A percentile compares a stretch with the other conserved stretches of the same genome.
Evolutionary conservation across 352 stramenopile species (phyloP).

Genomic region (Elongisporangium undulatum): DNA sequence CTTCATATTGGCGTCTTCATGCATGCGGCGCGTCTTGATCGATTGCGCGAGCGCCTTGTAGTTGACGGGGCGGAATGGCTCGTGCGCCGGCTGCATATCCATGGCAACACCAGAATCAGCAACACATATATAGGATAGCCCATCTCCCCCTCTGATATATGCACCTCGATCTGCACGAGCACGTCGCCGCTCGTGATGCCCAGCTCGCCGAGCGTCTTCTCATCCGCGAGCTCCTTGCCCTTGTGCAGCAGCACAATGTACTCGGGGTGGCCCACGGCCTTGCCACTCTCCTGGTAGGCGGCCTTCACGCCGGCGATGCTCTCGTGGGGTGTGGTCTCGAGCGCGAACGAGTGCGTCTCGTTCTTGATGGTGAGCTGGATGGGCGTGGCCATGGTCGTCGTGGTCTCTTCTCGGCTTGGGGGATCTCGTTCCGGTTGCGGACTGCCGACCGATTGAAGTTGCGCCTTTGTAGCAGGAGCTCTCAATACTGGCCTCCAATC

Average conservation of each 20-base stretch:
- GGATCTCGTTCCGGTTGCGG: neutral
- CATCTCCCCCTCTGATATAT: neutral
- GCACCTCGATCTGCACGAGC: constrained; percentile 80
- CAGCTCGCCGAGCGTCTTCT: constrained; percentile 81
- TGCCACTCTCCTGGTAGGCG: constrained; percentile 71
- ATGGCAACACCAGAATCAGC: neutral
- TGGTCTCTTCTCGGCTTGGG: constrained; percentile 1
- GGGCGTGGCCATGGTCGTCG: constrained; percentile 18
- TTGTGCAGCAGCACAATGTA: constrained; percentile 85
- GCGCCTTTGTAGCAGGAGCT: neutral
- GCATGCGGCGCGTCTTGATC: constrained; percentile 69
- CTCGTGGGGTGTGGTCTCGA: constrained; percentile 67
- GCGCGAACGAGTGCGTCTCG: constrained; percentile 54
- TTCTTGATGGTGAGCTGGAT: constrained; percentile 85
- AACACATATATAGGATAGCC: neutral
- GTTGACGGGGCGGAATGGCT: constrained; percentile 86
- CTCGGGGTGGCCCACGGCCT: constrained; percentile 59
- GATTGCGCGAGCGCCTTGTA: constrained; percentile 79
- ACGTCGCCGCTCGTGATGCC: constrained; percentile 72
- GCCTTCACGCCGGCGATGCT: constrained; percentile 82
- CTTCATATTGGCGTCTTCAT: constrained; percentile 79
- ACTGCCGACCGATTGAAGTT: neutral
- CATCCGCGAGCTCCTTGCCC: constrained; percentile 78
- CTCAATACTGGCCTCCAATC: constrained; percentile 4
- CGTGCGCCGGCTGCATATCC: constrained; percentile 39